Evolutionary conservation across 2,329 filamentous ascomycete species (phyloP).

Genomic region (Domatiomyces catenatus): DNA sequence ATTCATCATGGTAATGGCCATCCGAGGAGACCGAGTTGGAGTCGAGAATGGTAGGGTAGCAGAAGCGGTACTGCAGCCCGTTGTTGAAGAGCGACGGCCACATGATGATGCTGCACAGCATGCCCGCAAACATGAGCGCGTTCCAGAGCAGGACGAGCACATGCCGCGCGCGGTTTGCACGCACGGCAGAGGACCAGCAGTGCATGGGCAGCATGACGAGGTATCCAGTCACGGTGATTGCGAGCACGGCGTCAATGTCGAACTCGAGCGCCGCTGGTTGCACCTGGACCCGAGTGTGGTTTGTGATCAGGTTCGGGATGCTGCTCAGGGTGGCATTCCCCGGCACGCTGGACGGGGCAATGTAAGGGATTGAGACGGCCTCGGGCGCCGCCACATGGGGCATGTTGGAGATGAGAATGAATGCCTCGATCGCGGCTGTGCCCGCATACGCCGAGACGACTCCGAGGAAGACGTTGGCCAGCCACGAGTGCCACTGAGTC

Average conservation of each 20-base stretch:
- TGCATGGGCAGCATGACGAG: conserved; percentile 23
- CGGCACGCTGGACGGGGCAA: conserved; percentile 2
- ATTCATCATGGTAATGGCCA: conserved; percentile 15
- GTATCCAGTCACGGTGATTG: conserved; percentile 22
- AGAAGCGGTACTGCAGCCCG: conserved; percentile 21
- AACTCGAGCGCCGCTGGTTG: conserved; percentile 21
- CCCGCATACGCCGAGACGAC: conserved; percentile 22
- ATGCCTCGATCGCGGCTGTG: conserved; percentile 20
- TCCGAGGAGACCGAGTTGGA: conserved; percentile 14
- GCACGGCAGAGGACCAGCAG: conserved; percentile 21
- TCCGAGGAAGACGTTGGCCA: conserved; percentile 21
- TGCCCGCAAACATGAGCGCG: conserved; percentile 20
- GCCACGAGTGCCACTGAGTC: conserved; percentile 21
- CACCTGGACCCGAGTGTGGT: conserved; percentile 11
- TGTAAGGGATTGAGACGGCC: conserved; percentile 17
- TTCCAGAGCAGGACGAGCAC: conserved; percentile 21
- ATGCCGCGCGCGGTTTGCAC: conserved; percentile 18
- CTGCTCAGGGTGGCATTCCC: neutral
- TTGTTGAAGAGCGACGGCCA: conserved; percentile 11
- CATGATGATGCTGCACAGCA: conserved; percentile 20
- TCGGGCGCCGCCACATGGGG: conserved; percentile 4
- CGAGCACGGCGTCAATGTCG: conserved; percentile 22
- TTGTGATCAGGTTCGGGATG: conserved; percentile 17
- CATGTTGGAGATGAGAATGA: conserved; percentile 19
- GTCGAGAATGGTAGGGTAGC: conserved; percentile 19